Evolutionary conservation across 805 yeast species (phyloP), one percentile per base, ranked within the genome.

Genomic region (Metschnikowia matae): DNA sequence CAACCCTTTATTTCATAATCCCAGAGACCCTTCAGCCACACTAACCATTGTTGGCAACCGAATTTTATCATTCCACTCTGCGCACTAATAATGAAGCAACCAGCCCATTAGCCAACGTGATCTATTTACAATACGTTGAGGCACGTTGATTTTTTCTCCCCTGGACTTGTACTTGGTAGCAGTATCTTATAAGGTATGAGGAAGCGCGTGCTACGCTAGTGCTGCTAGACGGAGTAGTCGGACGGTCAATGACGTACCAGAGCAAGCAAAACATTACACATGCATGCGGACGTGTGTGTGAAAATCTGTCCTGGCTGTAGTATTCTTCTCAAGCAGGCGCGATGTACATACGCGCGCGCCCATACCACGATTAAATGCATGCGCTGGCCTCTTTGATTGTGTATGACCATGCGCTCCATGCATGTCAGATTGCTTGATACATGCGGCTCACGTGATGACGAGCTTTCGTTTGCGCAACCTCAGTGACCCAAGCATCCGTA

Each of bases 341-440:
- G 39, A 17, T 23, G 40, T 44, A 34, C 33, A 26, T 44, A 26
- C 31, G 18, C 34, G 46, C 46, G 46, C 46, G 31, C 37, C 21
- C 40, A 23, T 15, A 23, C 37, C 40, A 17, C 33, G 46, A 43
- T 34, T 15, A 23, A 21, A 35, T 44, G 46, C 46, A 44, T 26
- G 46, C 46, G 21, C 46, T 35, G 46, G 26, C 46, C 46, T 44
- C 35, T 44, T 32, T 35, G 39, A 35, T 36, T 35, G 46, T 44
- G 46, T 35, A 44, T 21, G 40, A 33, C 23, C 33, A 21, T 44
- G 46, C 40, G 46, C 40, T 26, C 46, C 37, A 44, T 44, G 46
- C 46, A 44, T 44, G 46, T 44, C 46, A 44, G 46, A 44, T 44
- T 44, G 46, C 46, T 35, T 34, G 46, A 20, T 36, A 32, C 46